Percentiles rank a stretch among this genome's conserved stretches.
Evolutionary conservation across 2,329 filamentous ascomycete genomes (phyloP).

Genomic region (Aureobasidium zeae): DNA sequence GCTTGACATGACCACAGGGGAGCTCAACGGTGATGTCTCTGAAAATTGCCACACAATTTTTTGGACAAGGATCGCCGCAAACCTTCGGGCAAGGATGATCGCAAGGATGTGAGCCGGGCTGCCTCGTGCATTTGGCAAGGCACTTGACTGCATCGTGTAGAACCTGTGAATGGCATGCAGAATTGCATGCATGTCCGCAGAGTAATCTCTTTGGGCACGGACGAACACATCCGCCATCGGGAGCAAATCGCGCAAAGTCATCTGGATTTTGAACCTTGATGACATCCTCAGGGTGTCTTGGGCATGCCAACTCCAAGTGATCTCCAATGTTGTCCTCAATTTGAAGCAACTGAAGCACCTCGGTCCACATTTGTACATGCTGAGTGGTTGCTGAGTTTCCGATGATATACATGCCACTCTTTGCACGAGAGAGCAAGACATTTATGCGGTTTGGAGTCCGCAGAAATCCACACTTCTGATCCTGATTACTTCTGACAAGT

Average conservation of each 20-base stretch:
- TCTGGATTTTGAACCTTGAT: constrained; percentile 47
- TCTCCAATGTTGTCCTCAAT: constrained; percentile 40
- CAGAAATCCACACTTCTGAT: constrained; percentile 55
- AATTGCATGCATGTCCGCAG: constrained; percentile 39
- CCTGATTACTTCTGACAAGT: constrained; percentile 58
- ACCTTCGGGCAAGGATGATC: constrained; percentile 33
- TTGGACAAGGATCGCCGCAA: constrained; percentile 31
- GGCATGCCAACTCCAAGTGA: constrained; percentile 47
- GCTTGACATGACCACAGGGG: constrained; percentile 24
- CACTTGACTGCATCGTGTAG: constrained; percentile 37
- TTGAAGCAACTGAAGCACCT: constrained; percentile 47
- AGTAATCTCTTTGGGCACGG: constrained; percentile 38
- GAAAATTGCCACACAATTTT: constrained; percentile 21
- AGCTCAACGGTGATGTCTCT: constrained; percentile 23
- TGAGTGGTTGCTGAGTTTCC: constrained; percentile 45
- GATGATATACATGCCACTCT: constrained; percentile 63
- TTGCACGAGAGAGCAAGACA: constrained; percentile 56
- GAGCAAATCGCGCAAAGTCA: constrained; percentile 47
- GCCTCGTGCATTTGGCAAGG: constrained; percentile 32
- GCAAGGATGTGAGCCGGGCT: constrained; percentile 27
- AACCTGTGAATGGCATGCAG: constrained; percentile 37
- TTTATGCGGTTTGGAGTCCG: constrained; percentile 59
- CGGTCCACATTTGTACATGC: constrained; percentile 53
- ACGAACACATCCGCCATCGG: constrained; percentile 53
- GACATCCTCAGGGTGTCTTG: constrained; percentile 47